A percentile compares a stretch with the other conserved stretches of the same genome.
Conservation (phyloP, 148 eudicot genomes). For the Nepenthes mirabilis region DNA sequence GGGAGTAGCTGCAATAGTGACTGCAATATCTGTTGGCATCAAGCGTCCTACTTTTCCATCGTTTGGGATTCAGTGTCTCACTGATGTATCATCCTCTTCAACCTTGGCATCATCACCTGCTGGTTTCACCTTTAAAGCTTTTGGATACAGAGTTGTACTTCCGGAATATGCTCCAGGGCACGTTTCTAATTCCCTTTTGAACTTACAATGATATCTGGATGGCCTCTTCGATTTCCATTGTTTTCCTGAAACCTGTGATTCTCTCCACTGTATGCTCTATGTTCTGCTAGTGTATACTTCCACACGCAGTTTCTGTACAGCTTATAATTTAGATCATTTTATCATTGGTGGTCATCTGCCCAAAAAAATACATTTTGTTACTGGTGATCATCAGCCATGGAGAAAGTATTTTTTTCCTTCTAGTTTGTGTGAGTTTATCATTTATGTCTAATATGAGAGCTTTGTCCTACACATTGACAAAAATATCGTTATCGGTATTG, state of each 20-base stretch:
- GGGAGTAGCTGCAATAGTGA: constrained; percentile 62
- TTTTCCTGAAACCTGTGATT: background rate
- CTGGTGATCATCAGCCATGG: too few species aligned
- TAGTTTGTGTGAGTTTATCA: too few species aligned
- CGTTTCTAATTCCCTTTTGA: constrained; percentile 5
- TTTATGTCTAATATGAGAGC: too few species aligned
- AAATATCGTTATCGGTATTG: too few species aligned
- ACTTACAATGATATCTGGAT: background rate
- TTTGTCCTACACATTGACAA: background rate
- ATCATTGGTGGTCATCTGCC: too few species aligned
- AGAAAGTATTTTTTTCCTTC: too few species aligned
- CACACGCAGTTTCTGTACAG: too few species aligned
- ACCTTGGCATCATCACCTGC: constrained; percentile 23
- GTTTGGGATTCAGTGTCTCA: constrained; percentile 33
- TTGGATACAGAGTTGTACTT: constrained; percentile 62
- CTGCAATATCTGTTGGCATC: constrained; percentile 43
- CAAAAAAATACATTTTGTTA: too few species aligned
- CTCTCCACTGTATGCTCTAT: too few species aligned
- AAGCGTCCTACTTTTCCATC: constrained; percentile 39
- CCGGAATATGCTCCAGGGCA: constrained; percentile 93
- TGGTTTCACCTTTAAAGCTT: constrained; percentile 60
- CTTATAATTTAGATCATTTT: too few species aligned
- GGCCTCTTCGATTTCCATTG: background rate
- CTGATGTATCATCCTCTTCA: constrained; percentile 49
- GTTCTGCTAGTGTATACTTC: too few species aligned